Percentiles rank a stretch among this genome's conserved stretches.
These are phyloP conservation scores for Mycena galopus DNA, from an alignment of 768 basidiomycete genomes.

Conservation along the genomic window DNA sequence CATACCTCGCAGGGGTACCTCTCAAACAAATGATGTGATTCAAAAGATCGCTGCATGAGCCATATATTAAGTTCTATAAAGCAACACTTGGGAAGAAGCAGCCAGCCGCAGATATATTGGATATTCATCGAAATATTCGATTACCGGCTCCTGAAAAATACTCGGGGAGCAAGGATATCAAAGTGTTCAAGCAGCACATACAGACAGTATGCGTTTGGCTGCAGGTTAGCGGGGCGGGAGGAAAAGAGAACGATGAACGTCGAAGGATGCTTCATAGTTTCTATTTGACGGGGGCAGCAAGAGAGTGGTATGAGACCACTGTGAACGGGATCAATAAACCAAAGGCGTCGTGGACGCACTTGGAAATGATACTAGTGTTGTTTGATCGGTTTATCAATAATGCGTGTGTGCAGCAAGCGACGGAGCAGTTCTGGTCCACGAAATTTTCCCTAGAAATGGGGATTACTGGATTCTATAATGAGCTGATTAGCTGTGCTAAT, in stretches of 20 bases:
- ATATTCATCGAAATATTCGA: slow-evolving; percentile 59
- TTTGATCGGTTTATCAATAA: slow-evolving; percentile 15
- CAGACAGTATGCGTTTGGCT: background rate
- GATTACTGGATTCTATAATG: background rate
- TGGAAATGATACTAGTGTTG: slow-evolving; percentile 5
- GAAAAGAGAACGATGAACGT: background rate
- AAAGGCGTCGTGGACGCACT: slow-evolving; percentile 22
- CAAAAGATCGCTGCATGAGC: background rate
- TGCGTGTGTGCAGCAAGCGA: background rate
- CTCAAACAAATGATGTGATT: background rate
- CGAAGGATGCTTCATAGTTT: background rate
- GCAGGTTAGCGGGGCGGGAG: background rate
- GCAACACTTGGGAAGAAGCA: background rate
- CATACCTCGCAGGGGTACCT: background rate
- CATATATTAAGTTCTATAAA: background rate
- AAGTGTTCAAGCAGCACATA: background rate
- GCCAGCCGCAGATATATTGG: background rate
- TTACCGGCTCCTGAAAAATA: slow-evolving; percentile 11
- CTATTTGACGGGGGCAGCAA: background rate
- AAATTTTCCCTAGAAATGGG: background rate
- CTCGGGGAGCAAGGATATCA: background rate
- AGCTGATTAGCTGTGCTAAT: background rate
- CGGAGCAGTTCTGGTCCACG: background rate
- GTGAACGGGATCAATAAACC: too few species aligned
- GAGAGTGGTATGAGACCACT: slow-evolving; percentile 18